Base-by-base conservation (phyloP, 371 early-diverging fungal species). In the Chytridiales sp. region DNA sequence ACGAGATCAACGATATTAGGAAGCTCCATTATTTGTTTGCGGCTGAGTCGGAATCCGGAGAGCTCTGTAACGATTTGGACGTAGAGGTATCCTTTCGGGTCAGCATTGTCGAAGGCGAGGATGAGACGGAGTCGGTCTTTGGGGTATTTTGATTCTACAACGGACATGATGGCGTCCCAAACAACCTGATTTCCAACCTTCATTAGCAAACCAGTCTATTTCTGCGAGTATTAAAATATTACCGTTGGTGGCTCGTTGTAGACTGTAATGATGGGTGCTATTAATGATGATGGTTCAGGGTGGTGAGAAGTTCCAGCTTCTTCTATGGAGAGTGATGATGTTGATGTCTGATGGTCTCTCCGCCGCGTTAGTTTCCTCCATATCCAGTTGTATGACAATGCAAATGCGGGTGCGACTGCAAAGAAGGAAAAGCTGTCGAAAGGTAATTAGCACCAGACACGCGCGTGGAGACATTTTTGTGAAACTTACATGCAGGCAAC, bases 161-260 rank as follows among this genome's bases (percentile, higher is more conserved):
- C 51, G 17, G 51, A 31, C 3, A 51, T 51, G 51, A 35, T 24
- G n/a, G 51, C 24, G 32, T 51, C 36, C 5, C 32, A 38, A 22
- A 51, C 36, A 6, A 35, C 31, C 51, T 51, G 22, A n/a, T 51
- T 36, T 27, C 6, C 48, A 36, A 51, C 21, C 32, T 4, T 22
- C 48, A 48, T 6, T 6, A 26, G 4, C 27, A 31, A 48, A 19
- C 36, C 5, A 34, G 36, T 38, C 8, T 35, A 21, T 21, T 4
- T 35, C 13, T 15, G 5, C 6, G 30, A 19, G 26, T 13, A 9
- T 4, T 24, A 26, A 48, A 4, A 11, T 8, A 26, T 26, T n/a
- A 51, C 51, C 51, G 32, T 38, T 19, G 51, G 35, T 22, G 38
- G 51, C 51, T 51, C 51, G n/a, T 51, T 51, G 27, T 51, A 51